Evolutionary conservation across 23 red algal species (phyloP), one percentile per base, ranked within the genome.

Genomic region (Gracilaria gracilis): DNA sequence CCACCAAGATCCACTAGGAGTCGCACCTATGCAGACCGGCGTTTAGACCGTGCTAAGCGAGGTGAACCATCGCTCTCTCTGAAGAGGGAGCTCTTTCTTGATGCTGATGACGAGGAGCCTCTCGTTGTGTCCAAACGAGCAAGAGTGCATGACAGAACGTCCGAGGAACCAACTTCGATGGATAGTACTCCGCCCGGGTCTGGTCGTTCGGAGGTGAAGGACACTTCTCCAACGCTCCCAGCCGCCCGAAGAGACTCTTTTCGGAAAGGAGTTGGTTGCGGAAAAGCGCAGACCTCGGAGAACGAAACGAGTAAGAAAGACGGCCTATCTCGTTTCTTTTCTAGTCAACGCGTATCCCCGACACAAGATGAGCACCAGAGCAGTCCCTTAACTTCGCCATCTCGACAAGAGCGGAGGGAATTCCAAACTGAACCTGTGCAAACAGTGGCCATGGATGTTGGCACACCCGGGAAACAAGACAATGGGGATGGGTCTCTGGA

Each of bases 61-160:
- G 21, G 27, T 77, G 40, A 77, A 25, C 31, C 35, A 5, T 46
- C 72, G 11, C n/a, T 16, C 20, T 4, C 72, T 0, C 72, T 77
- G 0, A 77, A 77, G 72, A 40, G 72, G 1, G 72, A 77, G n/a
- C 34, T 77, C 8, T 77, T 77, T 50, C 72, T 77, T 50, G 72
- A 77, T 50, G 72, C 38, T 27, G 72, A 77, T 77, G 72, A 77
- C 50, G 72, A 73, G 5, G 67, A 49, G 36, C 72, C 38, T 25
- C 72, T 77, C 27, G 34, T 51, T 20, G 6, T 31, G 29, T 49
- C 72, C 40, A 77, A 77, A 16, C 72, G 72, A 28, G 72, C 72
- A 5, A 46, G 23, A 49, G 24, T 77, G 23, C 72, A 77, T 0
- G 72, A 27, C 39, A 31, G 21, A 20, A 4, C 40, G 39, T 7